Evolutionary conservation across 371 early-diverging fungal species (phyloP), one percentile per base, ranked within the genome.

Genomic region (Mucor indicus): DNA sequence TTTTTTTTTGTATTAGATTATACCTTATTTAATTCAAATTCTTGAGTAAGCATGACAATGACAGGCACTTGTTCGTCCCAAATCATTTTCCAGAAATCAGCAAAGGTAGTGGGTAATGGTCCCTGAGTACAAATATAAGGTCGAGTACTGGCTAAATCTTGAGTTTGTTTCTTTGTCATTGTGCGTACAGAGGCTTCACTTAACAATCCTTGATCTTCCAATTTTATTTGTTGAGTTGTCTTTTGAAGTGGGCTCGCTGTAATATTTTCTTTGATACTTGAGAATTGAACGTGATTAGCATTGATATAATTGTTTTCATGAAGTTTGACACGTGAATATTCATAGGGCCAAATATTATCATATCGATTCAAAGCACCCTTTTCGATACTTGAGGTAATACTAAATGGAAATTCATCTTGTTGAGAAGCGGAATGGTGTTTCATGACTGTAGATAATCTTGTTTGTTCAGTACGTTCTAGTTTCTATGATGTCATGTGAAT

Each of bases 61-160:
- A 88, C 81, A 4, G 55, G 50, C 1, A 77, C 61, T 7, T 72
- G 44, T 57, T 91, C 85, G 54, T 92, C 90, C 90, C 88, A 91
- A 13, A 87, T 58, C 79, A 94, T 83, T 35, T 77, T 72, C 94
- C 94, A 95, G 49, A 95, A 95, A 52, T 91, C 92, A 10, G 69
- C 70, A 19, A 84, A 69, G 0, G 94, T 92, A 36, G 80, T 64
- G 4, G 83, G 79, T 17, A 93, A 57, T n/a, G 95, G 95, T 1
- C 87, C 94, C 57, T 95, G 95, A 0, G 91, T 81, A 11, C 84
- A 86, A 39, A 95, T 90, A 60, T 89, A 95, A 2, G 33, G 48
- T 22, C 53, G 55, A 15, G 38, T 50, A 21, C 27, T 29, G 9
- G 10, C 9, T 19, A 39, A 10, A 19, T 53, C 32, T 21, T 42